Base-by-base conservation (phyloP, 2,329 filamentous ascomycete genomes). In the Stemphylium beticola region DNA sequence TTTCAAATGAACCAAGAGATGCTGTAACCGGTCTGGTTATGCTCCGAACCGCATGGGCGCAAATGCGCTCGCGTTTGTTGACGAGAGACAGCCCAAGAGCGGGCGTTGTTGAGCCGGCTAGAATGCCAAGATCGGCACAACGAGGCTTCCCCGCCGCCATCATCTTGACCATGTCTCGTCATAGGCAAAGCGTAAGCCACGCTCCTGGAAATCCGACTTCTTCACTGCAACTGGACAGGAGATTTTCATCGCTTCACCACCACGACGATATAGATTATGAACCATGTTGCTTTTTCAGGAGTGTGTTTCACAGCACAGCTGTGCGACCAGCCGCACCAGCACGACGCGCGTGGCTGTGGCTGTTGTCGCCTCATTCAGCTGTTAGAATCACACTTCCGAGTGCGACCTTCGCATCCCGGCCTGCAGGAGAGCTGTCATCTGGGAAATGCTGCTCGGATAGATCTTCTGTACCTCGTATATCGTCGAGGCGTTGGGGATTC, bases 231-330 rank as follows among this genome's bases (percentile, higher is more conserved):
- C 20, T n/a, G 29, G n/a, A 6, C 17, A 43, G 14, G 15, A 3
- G 14, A 31, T 32, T 26, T 29, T 11, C 3, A n/a, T 46, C 17
- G 33, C 33, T 12, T 18, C n/a, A 24, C 4, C 15, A 26, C 12
- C 14, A 5, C 7, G 32, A 36, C 15, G 15, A 29, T 18, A 36
- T 5, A 26, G 20, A 37, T 22, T 26, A 46, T 34, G n/a, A 32
- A 18, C n/a, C 17, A 24, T 20, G 18, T 50, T 45, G 40, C 46
- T 54, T 54, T 50, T 53, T 50, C 34, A 32, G 22, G 31, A 36
- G 31, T 39, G 9, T 31, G 51, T 53, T 53, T 53, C 51, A 43
- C 47, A n/a, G 11, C 39, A 39, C 34, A 15, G 15, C 33, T 29
- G 12, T 24, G 18, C 41, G 31, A 33, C 24, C 50, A 38, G 15